phyloP scores from a whole-genome alignment of 352 stramenopile species.

The Phytophthora megakarya region DNA sequence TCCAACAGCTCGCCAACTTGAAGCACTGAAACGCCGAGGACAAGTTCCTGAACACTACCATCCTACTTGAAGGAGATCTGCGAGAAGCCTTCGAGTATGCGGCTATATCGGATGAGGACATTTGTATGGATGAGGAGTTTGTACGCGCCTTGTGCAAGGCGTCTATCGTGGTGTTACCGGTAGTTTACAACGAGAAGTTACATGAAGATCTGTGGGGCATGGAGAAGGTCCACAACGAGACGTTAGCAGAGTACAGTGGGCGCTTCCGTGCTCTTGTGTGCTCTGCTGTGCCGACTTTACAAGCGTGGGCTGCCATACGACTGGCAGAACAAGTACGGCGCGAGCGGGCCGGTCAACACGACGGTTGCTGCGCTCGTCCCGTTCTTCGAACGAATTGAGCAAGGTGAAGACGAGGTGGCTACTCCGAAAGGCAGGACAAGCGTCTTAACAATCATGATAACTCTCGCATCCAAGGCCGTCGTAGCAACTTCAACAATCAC shows the following conservation, averaged over 20 bases:
- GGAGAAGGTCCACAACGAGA: neutral
- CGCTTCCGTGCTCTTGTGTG: constrained; percentile 4
- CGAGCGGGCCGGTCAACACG: neutral
- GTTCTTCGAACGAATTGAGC: constrained; percentile 10
- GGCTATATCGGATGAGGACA: constrained; percentile 1
- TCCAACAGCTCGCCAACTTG: constrained; percentile 1
- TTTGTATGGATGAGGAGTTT: constrained; percentile 11
- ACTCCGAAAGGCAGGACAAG: no score
- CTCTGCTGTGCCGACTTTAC: constrained; percentile 4
- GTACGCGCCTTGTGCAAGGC: neutral
- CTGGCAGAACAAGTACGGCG: constrained; percentile 22
- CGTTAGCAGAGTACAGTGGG: constrained; percentile 5
- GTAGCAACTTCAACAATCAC: neutral
- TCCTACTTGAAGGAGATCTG: constrained; percentile 12
- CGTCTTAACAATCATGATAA: neutral
- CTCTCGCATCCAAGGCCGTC: neutral
- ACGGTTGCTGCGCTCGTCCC: constrained; percentile 4
- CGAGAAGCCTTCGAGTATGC: constrained; percentile 2
- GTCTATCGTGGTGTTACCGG: neutral
- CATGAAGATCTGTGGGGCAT: constrained; percentile 14
- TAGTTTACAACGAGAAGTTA: constrained; percentile 8
- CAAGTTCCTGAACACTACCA: constrained; percentile 13
- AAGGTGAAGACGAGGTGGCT: no score
- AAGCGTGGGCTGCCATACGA: constrained; percentile 14
- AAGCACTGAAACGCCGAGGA: constrained; percentile 18